phyloP scores from a whole-genome alignment of 257 asterid species.

The Forsythia suspensa region DNA sequence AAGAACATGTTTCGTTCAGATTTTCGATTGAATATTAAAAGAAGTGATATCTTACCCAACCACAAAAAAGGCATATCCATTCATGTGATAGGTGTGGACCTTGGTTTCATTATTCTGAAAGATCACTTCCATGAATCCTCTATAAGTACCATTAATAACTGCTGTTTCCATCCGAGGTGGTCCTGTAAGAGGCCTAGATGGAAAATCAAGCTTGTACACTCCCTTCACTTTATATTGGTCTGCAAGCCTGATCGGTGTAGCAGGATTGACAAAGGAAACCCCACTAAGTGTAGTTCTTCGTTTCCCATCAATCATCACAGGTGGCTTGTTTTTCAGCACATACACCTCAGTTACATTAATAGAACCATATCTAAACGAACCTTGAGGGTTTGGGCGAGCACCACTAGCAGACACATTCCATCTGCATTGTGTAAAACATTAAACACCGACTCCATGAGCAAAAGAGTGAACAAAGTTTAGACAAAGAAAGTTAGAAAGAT shows the following conservation, averaged over 20 bases:
- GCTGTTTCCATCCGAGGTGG: slow-evolving; percentile 70
- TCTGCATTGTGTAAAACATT: slow-evolving; percentile 38
- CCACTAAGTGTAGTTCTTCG: slow-evolving; percentile 75
- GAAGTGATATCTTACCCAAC: slow-evolving; percentile 66
- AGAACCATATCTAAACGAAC: slow-evolving; percentile 92
- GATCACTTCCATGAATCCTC: slow-evolving; percentile 91
- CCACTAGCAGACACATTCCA: slow-evolving; percentile 98
- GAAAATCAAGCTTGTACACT: slow-evolving; percentile 86
- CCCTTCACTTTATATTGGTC: slow-evolving; percentile 71
- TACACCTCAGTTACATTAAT: slow-evolving; percentile 90
- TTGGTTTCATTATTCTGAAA: slow-evolving; percentile 93
- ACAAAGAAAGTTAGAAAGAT: neutral
- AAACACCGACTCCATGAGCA: neutral
- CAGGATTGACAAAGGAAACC: slow-evolving; percentile 77
- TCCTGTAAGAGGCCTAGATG: slow-evolving; percentile 70
- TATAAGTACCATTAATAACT: slow-evolving; percentile 84
- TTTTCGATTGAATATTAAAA: slow-evolving; percentile 2
- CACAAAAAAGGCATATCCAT: slow-evolving; percentile 87
- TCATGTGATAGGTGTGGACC: slow-evolving; percentile 85
- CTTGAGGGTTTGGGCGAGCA: slow-evolving; percentile 99
- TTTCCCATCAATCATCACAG: slow-evolving; percentile 59
- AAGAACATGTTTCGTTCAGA: neutral
- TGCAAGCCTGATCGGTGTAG: slow-evolving; percentile 92
- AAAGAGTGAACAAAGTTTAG: neutral
- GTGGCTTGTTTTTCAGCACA: slow-evolving; percentile 72